A percentile compares a stretch with the other conserved stretches of the same genome.
Evolutionary conservation across 2,329 filamentous ascomycete genomes (phyloP).

Genomic region (Fusarium goolgardi): DNA sequence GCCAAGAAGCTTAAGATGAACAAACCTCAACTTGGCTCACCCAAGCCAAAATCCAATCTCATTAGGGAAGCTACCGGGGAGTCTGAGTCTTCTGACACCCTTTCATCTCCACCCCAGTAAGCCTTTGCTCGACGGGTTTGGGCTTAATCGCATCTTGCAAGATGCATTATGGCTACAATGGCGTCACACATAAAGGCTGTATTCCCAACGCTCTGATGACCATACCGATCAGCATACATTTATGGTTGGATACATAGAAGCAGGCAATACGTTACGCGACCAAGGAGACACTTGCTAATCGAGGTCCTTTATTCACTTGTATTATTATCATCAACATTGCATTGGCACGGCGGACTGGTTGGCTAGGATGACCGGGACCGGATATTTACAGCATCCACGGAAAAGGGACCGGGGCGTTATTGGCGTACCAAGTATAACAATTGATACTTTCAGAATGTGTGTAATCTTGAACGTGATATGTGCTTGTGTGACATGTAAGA

Average conservation of each 20-base stretch:
- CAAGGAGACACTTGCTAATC: conserved; percentile 25
- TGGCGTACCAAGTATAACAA: conserved; percentile 44
- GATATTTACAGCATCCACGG: conserved; percentile 46
- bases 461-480: conserved; percentile 10
- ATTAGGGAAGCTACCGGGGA: conserved; percentile 62
- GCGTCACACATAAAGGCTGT: background rate
- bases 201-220: conserved; percentile 6
- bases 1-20: conserved; percentile 58
- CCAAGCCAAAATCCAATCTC: conserved; percentile 59
- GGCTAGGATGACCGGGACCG: conserved; percentile 45
- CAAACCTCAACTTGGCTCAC: conserved; percentile 61
- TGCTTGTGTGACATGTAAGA: conserved; percentile 11
- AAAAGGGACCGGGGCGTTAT: conserved; percentile 48
- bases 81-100: conserved; percentile 67
- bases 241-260: conserved; percentile 48
- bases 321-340: conserved; percentile 46
- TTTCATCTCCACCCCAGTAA: conserved; percentile 63
- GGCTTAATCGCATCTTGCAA: conserved; percentile 1
- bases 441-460: conserved; percentile 36
- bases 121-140: background rate
- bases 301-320: conserved; percentile 36
- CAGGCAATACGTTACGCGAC: conserved; percentile 34
- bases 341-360: conserved; percentile 45
- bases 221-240: conserved; percentile 6
- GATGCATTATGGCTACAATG: conserved; percentile 4